Conservation (phyloP, 495 filamentous ascomycete genomes). For the Penicillium salamii region DNA sequence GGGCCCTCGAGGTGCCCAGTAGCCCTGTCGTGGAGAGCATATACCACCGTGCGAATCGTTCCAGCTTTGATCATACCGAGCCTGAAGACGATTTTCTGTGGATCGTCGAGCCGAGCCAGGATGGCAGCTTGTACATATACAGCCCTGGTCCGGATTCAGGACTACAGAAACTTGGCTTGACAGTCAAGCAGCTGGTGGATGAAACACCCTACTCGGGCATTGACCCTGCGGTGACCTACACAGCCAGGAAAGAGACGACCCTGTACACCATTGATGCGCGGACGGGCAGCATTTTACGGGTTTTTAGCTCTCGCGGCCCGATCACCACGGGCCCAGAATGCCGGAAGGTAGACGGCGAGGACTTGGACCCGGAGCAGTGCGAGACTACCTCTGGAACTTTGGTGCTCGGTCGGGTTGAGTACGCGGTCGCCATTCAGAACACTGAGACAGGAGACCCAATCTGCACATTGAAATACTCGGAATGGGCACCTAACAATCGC, state of each 20-base stretch:
- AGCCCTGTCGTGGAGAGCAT: slow-evolving; percentile 86
- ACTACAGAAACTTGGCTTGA: slow-evolving; percentile 61
- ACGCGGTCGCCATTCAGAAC: slow-evolving; percentile 80
- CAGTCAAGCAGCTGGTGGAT: slow-evolving; percentile 78
- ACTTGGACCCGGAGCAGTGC: slow-evolving; percentile 67
- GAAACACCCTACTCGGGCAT: slow-evolving; percentile 63
- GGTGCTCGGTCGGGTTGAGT: slow-evolving; percentile 80
- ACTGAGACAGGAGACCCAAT: slow-evolving; percentile 71
- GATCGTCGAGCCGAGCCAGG: slow-evolving; percentile 90
- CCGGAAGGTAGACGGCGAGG: slow-evolving; percentile 57
- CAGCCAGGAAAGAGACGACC: slow-evolving; percentile 75
- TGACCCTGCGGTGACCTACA: slow-evolving; percentile 72
- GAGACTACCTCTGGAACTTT: slow-evolving; percentile 67
- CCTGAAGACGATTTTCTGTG: slow-evolving; percentile 84
- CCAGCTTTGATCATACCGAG: slow-evolving; percentile 52
- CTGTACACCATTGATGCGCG: slow-evolving; percentile 81
- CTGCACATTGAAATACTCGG: slow-evolving; percentile 87
- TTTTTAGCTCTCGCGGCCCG: slow-evolving; percentile 58
- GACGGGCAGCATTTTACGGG: slow-evolving; percentile 68
- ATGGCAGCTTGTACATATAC: slow-evolving; percentile 89
- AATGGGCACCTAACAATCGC: slow-evolving; percentile 92
- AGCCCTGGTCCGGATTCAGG: slow-evolving; percentile 59
- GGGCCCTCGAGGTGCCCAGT: slow-evolving; percentile 74
- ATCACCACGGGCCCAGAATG: slow-evolving; percentile 49
- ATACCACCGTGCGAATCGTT: slow-evolving; percentile 72